Evolutionary conservation across 805 yeast species (phyloP), one percentile per base, ranked within the genome.

Genomic region (Lipomyces kockii): DNA sequence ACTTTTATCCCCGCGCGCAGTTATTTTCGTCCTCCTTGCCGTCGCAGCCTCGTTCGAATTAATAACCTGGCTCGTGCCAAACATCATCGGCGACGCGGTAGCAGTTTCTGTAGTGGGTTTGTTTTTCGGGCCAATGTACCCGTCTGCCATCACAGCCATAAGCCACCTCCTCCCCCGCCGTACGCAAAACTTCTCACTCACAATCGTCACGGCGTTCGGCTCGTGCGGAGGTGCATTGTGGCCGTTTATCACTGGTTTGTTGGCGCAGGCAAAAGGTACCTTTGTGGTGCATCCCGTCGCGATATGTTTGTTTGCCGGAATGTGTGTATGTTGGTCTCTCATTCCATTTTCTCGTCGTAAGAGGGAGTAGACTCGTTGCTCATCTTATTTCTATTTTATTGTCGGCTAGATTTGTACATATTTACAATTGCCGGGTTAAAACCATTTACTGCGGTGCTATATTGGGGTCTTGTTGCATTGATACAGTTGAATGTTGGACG

Each of bases 141-240:
- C 95, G 0, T 86, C 92, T 3, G 84, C 89, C 0, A 85, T 89
- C 57, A 85, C 89, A 12, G 83, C 88, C 9, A 82, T 91, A 1
- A 76, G 89, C 59, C 85, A 86, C 62, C 78, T 86, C 0, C 76
- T 91, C 43, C 96, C 96, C 0, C 78, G 80, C 32, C 81, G 81
- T 52, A 78, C 83, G 60, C 89, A 89, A 64, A 84, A 89, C 4
- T 77, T 85, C n/a, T 92, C 92, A 0, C 83, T 91, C 6, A 92
- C 96, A 0, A 80, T 89, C 62, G 85, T 89, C 25, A 87, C 92
- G 64, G 93, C 95, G 0, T 75, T 90, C 67, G 97, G 96, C 4
- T 92, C 94, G 1, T 85, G 88, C n/a, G 97, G 97, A 0, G 90
- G 89, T 22, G 94, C 96, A 0, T 82, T 85, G 0, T 70, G 90